These are phyloP conservation scores for Plasmodium adleri DNA, from an alignment of 169 alveolate species.

Conservation along the genomic window DNA sequence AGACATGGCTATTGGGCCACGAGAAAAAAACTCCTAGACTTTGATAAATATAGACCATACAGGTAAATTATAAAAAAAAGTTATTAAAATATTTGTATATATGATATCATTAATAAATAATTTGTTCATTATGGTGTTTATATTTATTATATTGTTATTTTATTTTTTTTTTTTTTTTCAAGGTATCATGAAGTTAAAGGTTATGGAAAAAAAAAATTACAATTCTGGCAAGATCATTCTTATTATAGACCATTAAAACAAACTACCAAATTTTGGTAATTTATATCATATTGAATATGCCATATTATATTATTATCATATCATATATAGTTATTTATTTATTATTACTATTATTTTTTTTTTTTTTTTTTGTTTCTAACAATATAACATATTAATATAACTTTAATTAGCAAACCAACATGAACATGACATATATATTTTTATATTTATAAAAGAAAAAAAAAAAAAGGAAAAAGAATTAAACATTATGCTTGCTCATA, in stretches of 20 bases:
- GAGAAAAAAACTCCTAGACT: conserved; percentile 86
- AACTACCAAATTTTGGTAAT: conserved; percentile 86
- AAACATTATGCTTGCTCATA: too few species aligned
- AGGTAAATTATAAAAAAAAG: conserved; percentile 74
- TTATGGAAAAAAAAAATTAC: conserved; percentile 83
- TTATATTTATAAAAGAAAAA: background rate
- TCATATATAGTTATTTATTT: too few species aligned
- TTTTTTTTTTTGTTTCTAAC: too few species aligned
- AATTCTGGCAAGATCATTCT: conserved; percentile 87
- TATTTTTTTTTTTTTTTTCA: background rate
- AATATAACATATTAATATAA: too few species aligned
- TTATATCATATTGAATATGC: too few species aligned
- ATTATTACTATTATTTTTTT: too few species aligned
- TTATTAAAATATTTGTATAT: background rate
- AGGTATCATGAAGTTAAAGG: conserved; percentile 92
- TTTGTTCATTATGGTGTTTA: too few species aligned
- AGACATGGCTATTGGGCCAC: conserved; percentile 94
- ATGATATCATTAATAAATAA: too few species aligned
- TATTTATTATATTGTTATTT: background rate
- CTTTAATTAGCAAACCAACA: too few species aligned
- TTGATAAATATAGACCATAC: conserved; percentile 88
- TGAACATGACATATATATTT: too few species aligned
- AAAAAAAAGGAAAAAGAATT: background rate
- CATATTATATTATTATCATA: too few species aligned
- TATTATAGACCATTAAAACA: conserved; percentile 86